Conservation (phyloP, 2,329 filamentous ascomycete species). For the Fusarium chlamydosporum region DNA sequence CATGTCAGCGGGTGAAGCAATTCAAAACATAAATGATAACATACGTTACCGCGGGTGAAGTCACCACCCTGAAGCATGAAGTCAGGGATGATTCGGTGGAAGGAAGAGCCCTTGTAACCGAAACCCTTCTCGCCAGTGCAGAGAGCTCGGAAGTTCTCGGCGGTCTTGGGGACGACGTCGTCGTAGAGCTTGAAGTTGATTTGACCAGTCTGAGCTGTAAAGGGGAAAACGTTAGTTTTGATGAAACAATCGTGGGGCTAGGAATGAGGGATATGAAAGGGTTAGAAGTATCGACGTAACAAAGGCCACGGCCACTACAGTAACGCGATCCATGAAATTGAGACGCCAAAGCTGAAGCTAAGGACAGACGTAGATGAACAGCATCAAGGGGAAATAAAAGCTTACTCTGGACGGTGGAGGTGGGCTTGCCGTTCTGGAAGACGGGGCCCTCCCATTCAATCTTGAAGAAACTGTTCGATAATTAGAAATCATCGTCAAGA, state of each 20-base stretch:
- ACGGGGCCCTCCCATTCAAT: slow-evolving; percentile 79
- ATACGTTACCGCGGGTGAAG: slow-evolving; percentile 92
- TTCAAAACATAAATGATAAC: slow-evolving; percentile 53
- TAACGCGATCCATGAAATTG: not conserved
- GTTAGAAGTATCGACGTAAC: slow-evolving; percentile 17
- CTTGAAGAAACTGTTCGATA: slow-evolving; percentile 74
- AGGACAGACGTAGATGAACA: slow-evolving; percentile 20
- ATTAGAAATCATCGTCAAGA: slow-evolving; percentile 41
- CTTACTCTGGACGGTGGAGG: slow-evolving; percentile 72
- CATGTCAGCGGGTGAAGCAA: slow-evolving; percentile 38
- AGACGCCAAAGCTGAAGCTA: slow-evolving; percentile 1
- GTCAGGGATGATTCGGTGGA: slow-evolving; percentile 92
- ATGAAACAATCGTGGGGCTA: slow-evolving; percentile 1
- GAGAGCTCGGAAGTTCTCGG: slow-evolving; percentile 86
- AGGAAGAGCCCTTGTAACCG: slow-evolving; percentile 85
- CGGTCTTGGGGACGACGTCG: slow-evolving; percentile 88
- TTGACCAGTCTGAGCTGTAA: slow-evolving; percentile 77
- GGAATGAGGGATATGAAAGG: slow-evolving; percentile 25
- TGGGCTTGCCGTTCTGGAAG: slow-evolving; percentile 71
- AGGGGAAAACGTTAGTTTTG: slow-evolving; percentile 40
- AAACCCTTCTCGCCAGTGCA: slow-evolving; percentile 86
- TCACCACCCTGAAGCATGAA: slow-evolving; percentile 98
- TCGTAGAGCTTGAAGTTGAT: slow-evolving; percentile 93
- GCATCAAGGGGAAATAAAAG: slow-evolving; percentile 20
- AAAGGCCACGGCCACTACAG: not conserved